Base-by-base conservation (phyloP, 225 moss, liverwort and hornwort genomes). In the Bryoerythrophyllum caledonicum region DNA sequence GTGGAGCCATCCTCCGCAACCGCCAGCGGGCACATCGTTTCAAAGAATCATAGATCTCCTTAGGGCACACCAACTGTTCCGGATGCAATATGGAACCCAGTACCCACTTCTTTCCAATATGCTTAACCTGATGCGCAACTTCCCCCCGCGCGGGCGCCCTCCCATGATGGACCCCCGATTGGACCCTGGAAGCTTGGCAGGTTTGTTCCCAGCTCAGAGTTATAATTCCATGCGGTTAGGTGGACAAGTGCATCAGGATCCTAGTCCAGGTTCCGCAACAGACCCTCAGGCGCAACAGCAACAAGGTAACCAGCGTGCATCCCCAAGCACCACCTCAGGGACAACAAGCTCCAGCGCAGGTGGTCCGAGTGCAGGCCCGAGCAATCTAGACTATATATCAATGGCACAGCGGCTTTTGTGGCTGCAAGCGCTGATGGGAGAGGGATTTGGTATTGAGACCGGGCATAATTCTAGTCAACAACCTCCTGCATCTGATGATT, bases 351-450 rank as follows among this genome's bases (percentile, higher is more conserved):
- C 11, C 0, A 30, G 11, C 21, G 72, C 16, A 46, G 32, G 62
- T 41, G 32, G 62, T 41, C 24, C 38, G 12, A 73, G 23, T 63
- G 4, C 2, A 7, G 56, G 12, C n/a, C 66, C 15, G 2, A 19
- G 17, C 48, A 49, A 44, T 15, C 1, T 6, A 10, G 58, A 8
- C 15, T 51, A 7, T 1, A 7, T 70, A 3, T 65, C 72, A 5
- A 66, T 64, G 48, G 32, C 60, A 43, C 76, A 59, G 26, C 67
- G 76, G 6, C 61, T 72, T 26, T 21, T 72, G 59, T 76, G 65
- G 71, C 57, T 65, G 61, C 81, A 72, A 20, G 60, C 40, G 53
- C 44, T 76, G 35, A 76, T 81, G 81, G 67, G 76, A 1, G 72
- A 76, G 53, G 23, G 60, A 10, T 60, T 72, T 43, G 67, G 53